Conservation (phyloP, 805 yeast genomes). For the Candida nemodendra region DNA sequence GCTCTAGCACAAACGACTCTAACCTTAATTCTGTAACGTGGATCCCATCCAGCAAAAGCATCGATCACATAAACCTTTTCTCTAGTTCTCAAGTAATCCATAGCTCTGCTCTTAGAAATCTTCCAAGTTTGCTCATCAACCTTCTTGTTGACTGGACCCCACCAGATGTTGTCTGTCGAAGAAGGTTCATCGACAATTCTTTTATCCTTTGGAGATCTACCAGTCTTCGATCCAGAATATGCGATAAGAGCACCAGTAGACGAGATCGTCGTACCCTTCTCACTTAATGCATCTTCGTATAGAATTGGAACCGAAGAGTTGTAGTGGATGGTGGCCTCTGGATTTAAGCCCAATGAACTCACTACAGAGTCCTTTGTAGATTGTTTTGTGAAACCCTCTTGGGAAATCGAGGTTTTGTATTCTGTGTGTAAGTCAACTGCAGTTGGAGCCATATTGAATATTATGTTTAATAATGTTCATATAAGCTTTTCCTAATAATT, state of each 20-base stretch:
- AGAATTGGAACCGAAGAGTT: conserved; percentile 90
- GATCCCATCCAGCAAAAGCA: conserved; percentile 99
- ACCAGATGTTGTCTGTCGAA: conserved; percentile 85
- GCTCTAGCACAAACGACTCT: conserved; percentile 98
- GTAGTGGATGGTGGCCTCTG: conserved; percentile 72
- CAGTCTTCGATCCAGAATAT: conserved; percentile 92
- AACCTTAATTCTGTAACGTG: conserved; percentile 92
- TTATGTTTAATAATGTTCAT: too few species aligned
- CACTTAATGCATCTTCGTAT: conserved; percentile 91
- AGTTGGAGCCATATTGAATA: conserved; percentile 37
- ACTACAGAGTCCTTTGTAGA: conserved; percentile 32
- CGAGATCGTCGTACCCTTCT: conserved; percentile 86
- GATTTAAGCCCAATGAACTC: conserved; percentile 45
- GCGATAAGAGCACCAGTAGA: conserved; percentile 95
- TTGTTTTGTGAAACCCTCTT: conserved; percentile 22
- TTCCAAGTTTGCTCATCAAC: conserved; percentile 93
- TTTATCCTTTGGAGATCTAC: conserved; percentile 97
- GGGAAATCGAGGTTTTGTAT: conserved; percentile 25
- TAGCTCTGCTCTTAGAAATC: conserved; percentile 93
- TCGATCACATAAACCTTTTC: conserved; percentile 92
- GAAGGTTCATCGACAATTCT: conserved; percentile 94
- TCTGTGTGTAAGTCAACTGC: conserved; percentile 37
- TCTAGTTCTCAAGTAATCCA: conserved; percentile 94
- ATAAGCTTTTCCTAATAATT: too few species aligned
- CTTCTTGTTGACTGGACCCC: conserved; percentile 99